Conservation (phyloP, 2,329 filamentous ascomycete genomes). For the Paraphaeosphaeria sporulosa region DNA sequence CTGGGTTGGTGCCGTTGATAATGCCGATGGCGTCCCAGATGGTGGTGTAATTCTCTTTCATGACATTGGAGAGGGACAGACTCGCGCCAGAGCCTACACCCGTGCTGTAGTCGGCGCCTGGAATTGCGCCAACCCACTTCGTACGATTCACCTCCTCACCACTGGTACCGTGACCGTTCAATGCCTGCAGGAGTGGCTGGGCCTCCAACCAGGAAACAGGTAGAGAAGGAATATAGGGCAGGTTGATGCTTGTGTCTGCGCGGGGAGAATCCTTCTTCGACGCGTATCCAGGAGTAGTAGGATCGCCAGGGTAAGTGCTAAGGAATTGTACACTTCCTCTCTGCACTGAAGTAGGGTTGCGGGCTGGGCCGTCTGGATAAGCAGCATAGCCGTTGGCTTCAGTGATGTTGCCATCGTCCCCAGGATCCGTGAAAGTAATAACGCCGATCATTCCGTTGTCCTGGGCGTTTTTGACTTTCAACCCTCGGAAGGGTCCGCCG, state of each 20-base stretch:
- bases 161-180: conserved; percentile 81
- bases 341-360: conserved; percentile 56
- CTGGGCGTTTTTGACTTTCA: conserved; percentile 59
- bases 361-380: conserved; percentile 53
- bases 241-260: conserved; percentile 68
- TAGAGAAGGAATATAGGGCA: conserved; percentile 81
- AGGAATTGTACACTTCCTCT: conserved; percentile 66
- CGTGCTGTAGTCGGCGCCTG: conserved; percentile 44
- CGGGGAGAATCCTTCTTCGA: conserved; percentile 82
- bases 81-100: conserved; percentile 62
- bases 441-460: conserved; percentile 54
- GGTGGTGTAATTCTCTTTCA: conserved; percentile 81
- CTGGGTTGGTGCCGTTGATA: conserved; percentile 69
- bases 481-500: conserved; percentile 54
- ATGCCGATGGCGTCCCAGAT: conserved; percentile 79
- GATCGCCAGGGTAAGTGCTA: conserved; percentile 57
- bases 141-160: conserved; percentile 50
- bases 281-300: conserved; percentile 68
- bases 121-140: conserved; percentile 47
- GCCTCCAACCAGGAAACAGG: conserved; percentile 86
- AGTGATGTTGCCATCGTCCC: conserved; percentile 57
- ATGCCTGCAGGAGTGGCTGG: conserved; percentile 77
- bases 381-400: conserved; percentile 55
- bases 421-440: conserved; percentile 57
- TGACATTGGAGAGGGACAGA: conserved; percentile 67